phyloP scores from a whole-genome alignment of 2,329 filamentous ascomycete species.

The Trichoderma brevicompactum region DNA sequence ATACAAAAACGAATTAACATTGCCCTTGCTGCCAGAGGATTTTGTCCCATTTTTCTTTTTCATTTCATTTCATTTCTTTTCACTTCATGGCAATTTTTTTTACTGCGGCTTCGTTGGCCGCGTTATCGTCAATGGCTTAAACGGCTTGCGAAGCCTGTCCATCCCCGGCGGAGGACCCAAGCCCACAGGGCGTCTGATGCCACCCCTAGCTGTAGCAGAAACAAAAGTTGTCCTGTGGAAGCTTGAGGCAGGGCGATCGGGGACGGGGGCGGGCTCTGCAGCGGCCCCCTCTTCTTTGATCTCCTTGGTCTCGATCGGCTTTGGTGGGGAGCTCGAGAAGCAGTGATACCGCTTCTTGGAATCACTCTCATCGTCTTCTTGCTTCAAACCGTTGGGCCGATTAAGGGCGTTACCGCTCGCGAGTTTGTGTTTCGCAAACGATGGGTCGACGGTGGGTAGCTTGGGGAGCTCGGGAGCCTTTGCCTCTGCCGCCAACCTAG shows the following conservation, averaged over 20 bases:
- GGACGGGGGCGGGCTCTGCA: slow-evolving; percentile 36
- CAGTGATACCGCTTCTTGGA: slow-evolving; percentile 56
- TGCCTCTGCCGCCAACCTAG: slow-evolving; percentile 25
- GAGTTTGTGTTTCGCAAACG: slow-evolving; percentile 49
- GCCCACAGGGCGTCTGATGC: slow-evolving; percentile 51
- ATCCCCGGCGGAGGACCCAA: slow-evolving; percentile 54
- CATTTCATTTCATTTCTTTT: too few relatives aligned
- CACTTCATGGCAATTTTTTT: too few relatives aligned
- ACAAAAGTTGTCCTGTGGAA: slow-evolving; percentile 59
- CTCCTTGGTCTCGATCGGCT: slow-evolving; percentile 35
- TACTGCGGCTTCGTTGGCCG: slow-evolving; percentile 40
- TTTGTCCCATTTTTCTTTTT: too few relatives aligned
- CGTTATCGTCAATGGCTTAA: slow-evolving; percentile 61
- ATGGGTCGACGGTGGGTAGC: slow-evolving; percentile 37
- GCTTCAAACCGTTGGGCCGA: slow-evolving; percentile 40
- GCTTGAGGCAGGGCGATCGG: slow-evolving; percentile 44
- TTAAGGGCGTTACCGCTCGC: slow-evolving; percentile 42
- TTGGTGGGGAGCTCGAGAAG: slow-evolving; percentile 62
- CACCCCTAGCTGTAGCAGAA: slow-evolving; percentile 41
- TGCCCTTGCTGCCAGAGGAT: too few relatives aligned
- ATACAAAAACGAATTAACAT: too few relatives aligned
- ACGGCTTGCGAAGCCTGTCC: slow-evolving; percentile 58
- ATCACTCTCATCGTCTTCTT: slow-evolving; percentile 33
- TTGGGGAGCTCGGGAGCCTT: slow-evolving; percentile 27
- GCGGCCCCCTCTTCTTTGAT: slow-evolving; percentile 31